Evolutionary conservation across 2,329 filamentous ascomycete genomes (phyloP).

Genomic region (Claviceps monticola): DNA sequence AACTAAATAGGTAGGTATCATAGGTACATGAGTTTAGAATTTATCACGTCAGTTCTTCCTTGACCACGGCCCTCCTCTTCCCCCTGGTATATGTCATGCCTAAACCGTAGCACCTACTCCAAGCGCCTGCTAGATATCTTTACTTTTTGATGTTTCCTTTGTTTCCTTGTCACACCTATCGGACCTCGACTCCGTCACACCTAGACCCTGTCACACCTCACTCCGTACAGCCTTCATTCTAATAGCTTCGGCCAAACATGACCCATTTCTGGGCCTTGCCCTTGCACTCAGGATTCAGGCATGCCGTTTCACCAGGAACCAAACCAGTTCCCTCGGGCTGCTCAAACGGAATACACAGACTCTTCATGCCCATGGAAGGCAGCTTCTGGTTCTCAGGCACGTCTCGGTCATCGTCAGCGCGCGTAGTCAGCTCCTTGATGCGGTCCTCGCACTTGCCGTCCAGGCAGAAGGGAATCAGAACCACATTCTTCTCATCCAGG

Average conservation of each 20-base stretch:
- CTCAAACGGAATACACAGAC: conserved; percentile 60
- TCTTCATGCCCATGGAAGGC: conserved; percentile 54
- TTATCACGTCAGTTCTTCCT: neutral
- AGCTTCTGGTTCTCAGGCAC: conserved; percentile 39
- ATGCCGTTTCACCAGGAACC: conserved; percentile 72
- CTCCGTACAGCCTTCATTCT: conserved; percentile 8
- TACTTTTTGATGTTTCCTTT: neutral
- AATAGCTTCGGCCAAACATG: conserved; percentile 75
- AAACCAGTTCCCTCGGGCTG: conserved; percentile 59
- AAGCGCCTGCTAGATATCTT: conserved; percentile 2
- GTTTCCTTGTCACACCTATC: neutral
- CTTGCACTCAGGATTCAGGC: conserved; percentile 76
- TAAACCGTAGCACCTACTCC: conserved; percentile 1
- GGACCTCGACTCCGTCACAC: too few relatives aligned
- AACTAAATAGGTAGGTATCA: too few relatives aligned
- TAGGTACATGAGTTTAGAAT: too few relatives aligned
- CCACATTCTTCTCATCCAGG: conserved; percentile 82
- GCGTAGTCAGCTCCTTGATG: conserved; percentile 84
- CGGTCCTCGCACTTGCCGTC: conserved; percentile 75
- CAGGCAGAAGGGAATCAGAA: conserved; percentile 82
- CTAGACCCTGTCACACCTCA: too few relatives aligned
- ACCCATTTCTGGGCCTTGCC: conserved; percentile 70
- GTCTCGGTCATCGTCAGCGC: conserved; percentile 47
- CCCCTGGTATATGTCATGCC: neutral
- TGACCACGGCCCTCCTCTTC: neutral